Base-by-base conservation (phyloP, 129 eudicot species). In the Silybum marianum region DNA sequence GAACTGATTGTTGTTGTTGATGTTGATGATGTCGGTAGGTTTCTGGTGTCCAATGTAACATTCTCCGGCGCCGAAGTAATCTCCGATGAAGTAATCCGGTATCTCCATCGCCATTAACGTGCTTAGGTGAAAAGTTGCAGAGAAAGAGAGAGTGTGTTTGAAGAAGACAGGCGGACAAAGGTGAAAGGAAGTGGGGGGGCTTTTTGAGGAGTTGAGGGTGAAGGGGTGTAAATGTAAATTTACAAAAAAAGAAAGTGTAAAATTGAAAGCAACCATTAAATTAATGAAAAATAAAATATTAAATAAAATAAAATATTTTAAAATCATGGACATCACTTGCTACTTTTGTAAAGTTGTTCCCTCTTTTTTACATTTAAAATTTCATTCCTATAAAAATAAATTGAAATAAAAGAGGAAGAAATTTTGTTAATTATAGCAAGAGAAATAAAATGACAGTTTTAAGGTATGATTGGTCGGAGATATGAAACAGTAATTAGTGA, bases 301-400 rank as follows among this genome's bases (percentile, higher is more conserved):
- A 9, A 22, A 70, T 28, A n/a, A n/a, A n/a, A n/a, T n/a, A n/a
- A n/a, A n/a, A 60, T 71, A 81, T 72, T 72, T 83, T 72, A 78
- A n/a, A 58, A 83, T 83, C 69, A 71, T 24, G 3, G 2, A 62
- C 72, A 70, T 85, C 89, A 85, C 88, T 85, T 90, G 89, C 76
- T 77, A 75, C 44, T 90, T 71, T 18, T 81, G 88, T 81, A 90
- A 85, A 87, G 93, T 85, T 77, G 87, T 81, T 85, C 83, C 86
- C 84, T 79, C 76, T 36, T 79, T 32, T 86, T 42, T 51, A 39
- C 39, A 54, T 76, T 75, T 83, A 72, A 83, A 78, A 40, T 65
- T 77, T 71, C 54, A 70, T 71, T 72, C 63, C 7, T 51, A 14
- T 26, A 0, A 26, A 26, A 26, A 26, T 26, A 2, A 26, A 26